These are phyloP conservation scores for Neoconidiobolus thromboides DNA, from an alignment of 371 early-diverging fungal genomes.

Conservation along the genomic window DNA sequence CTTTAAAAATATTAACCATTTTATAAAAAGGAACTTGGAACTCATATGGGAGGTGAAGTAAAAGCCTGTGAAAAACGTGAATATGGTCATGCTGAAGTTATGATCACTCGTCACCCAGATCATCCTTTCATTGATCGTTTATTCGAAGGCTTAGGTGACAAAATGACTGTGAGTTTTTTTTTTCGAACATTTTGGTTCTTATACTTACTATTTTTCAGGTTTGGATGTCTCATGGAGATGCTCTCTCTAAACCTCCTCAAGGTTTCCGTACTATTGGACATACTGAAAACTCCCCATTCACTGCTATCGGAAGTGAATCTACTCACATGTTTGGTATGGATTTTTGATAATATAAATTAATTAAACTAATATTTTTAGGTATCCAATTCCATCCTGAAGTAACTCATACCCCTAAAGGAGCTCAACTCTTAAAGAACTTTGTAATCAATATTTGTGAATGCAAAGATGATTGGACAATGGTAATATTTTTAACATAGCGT, in stretches of 20 bases:
- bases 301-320: slow-evolving; percentile 64
- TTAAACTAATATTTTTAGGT: too few species aligned
- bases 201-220: slow-evolving; percentile 21
- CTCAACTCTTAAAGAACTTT: slow-evolving; percentile 74
- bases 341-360: too few species aligned
- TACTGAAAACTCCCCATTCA: slow-evolving; percentile 73
- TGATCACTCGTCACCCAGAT: slow-evolving; percentile 32
- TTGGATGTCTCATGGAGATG: slow-evolving; percentile 98
- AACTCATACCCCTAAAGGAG: slow-evolving; percentile 83
- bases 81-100: slow-evolving; percentile 79
- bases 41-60: slow-evolving; percentile 70
- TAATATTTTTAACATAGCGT: too few species aligned
- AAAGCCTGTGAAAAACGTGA: slow-evolving; percentile 79
- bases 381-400: slow-evolving; percentile 98
- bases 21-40: slow-evolving; percentile 40
- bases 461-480: slow-evolving; percentile 85
- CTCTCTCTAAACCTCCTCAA: slow-evolving; percentile 57
- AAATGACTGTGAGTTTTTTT: slow-evolving; percentile 14
- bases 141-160: slow-evolving; percentile 51
- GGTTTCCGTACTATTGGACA: slow-evolving; percentile 71
- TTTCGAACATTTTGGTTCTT: neutral
- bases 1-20: slow-evolving; percentile 14
- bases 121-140: slow-evolving; percentile 42
- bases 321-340: slow-evolving; percentile 37
- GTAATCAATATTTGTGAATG: slow-evolving; percentile 69